Percentiles rank a stretch among this genome's conserved stretches.
These are phyloP conservation scores for Quercus lobata DNA, from an alignment of 331 rosid species.

Conservation along the genomic window DNA sequence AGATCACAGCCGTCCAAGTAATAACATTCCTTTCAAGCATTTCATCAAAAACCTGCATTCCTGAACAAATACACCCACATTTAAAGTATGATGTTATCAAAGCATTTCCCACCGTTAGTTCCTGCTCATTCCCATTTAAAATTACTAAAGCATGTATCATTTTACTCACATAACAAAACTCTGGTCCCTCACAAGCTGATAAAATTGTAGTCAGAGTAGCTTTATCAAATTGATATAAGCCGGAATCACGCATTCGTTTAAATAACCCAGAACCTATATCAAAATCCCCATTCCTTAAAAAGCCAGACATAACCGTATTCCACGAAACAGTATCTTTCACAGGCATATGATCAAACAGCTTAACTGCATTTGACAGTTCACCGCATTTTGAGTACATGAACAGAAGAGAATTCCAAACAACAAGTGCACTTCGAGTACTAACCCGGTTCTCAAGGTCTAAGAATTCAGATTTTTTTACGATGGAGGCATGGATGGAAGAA, in stretches of 20 bases:
- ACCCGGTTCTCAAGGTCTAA: conserved; percentile 14
- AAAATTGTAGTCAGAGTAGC: conserved; percentile 70
- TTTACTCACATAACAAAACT: conserved; percentile 27
- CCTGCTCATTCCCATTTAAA: conserved; percentile 58
- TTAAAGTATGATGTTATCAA: conserved; percentile 72
- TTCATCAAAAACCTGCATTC: conserved; percentile 65
- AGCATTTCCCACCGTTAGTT: conserved; percentile 73
- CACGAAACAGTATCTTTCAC: conserved; percentile 68
- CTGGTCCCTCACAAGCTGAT: conserved; percentile 63
- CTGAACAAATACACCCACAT: conserved; percentile 51
- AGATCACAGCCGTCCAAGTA: conserved; percentile 90
- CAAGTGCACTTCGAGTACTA: conserved; percentile 31
- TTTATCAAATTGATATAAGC: conserved; percentile 45
- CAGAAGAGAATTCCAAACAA: conserved; percentile 72
- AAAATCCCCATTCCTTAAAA: conserved; percentile 43
- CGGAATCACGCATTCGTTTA: conserved; percentile 37
- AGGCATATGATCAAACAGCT: conserved; percentile 62
- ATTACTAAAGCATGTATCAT: conserved; percentile 71
- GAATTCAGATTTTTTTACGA: conserved; percentile 42
- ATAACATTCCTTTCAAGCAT: conserved; percentile 78
- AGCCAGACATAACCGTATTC: conserved; percentile 70
- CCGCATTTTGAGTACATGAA: conserved; percentile 51
- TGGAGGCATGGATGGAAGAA: conserved; percentile 75
- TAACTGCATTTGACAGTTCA: conserved; percentile 32
- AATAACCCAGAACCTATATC: conserved; percentile 46